A percentile compares a stretch with the other conserved stretches of the same genome.
phyloP scores from a whole-genome alignment of 2,329 filamentous ascomycete species.

The Pestalotiopsis sp. region DNA sequence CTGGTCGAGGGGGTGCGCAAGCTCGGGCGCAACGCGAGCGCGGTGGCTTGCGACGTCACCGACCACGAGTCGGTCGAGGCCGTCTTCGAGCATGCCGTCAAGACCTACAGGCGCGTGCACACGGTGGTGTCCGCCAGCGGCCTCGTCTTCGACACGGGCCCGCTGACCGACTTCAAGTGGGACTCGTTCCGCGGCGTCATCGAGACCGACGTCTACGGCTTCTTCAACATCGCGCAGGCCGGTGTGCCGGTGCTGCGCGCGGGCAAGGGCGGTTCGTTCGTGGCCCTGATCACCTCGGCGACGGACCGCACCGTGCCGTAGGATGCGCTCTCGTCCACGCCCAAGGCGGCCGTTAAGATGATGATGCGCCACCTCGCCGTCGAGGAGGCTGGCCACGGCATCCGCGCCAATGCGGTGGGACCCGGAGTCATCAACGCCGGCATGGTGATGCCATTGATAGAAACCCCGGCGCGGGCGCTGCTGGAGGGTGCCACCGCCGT shows the following conservation, averaged over 20 bases:
- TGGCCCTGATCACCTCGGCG: constrained; percentile 8
- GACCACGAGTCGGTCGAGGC: constrained; percentile 7
- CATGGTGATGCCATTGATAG: constrained; percentile 9
- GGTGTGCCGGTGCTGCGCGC: constrained; percentile 5
- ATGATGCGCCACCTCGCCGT: constrained; percentile 11
- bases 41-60: constrained; percentile 8
- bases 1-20: constrained; percentile 1
- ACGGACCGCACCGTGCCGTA: constrained; percentile 6
- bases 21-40: constrained; percentile 11
- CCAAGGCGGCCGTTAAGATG: constrained; percentile 9
- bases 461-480: constrained; percentile 1
- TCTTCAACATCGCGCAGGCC: constrained; percentile 12
- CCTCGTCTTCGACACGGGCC: constrained; percentile 6
- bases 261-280: constrained; percentile 6
- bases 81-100: constrained; percentile 11
- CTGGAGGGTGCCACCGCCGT: constrained; percentile 5
- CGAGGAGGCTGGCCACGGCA: constrained; percentile 10
- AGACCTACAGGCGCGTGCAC: constrained; percentile 7
- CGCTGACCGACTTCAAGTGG: neutral
- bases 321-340: constrained; percentile 11
- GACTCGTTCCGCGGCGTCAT: constrained; percentile 9
- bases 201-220: constrained; percentile 12
- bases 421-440: constrained; percentile 11
- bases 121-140: constrained; percentile 10
- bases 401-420: constrained; percentile 11